phyloP scores from a whole-genome alignment of 2,329 filamentous ascomycete species.

The Alternaria metachromatica region DNA sequence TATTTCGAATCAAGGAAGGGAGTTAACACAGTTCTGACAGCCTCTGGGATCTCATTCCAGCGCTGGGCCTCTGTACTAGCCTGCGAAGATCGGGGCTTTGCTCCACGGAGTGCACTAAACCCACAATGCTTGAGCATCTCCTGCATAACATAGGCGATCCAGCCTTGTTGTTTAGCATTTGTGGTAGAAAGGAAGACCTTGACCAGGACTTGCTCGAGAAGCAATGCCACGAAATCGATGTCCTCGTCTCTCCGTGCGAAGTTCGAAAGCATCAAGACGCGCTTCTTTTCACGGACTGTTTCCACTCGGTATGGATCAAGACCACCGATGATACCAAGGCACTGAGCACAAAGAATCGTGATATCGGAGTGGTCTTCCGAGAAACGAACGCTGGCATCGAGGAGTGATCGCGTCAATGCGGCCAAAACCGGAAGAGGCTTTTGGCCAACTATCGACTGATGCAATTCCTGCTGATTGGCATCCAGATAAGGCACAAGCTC shows the following conservation, averaged over 20 bases:
- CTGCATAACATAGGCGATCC: slow-evolving; percentile 94
- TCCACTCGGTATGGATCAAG: slow-evolving; percentile 91
- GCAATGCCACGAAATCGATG: slow-evolving; percentile 82
- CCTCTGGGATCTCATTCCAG: slow-evolving; percentile 80
- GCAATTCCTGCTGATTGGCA: slow-evolving; percentile 76
- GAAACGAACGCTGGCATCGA: slow-evolving; percentile 86
- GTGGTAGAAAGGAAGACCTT: slow-evolving; percentile 90
- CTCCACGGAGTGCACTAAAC: slow-evolving; percentile 64
- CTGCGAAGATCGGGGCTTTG: slow-evolving; percentile 61
- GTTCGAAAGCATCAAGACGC: slow-evolving; percentile 87
- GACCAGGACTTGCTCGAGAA: slow-evolving; percentile 86
- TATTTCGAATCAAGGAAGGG: slow-evolving; percentile 90
- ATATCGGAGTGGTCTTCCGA: slow-evolving; percentile 72
- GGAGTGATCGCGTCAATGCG: slow-evolving; percentile 74
- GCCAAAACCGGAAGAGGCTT: slow-evolving; percentile 79
- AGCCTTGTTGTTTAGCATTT: slow-evolving; percentile 86
- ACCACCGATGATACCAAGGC: slow-evolving; percentile 87
- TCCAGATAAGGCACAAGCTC: slow-evolving; percentile 80
- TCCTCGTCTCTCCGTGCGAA: slow-evolving; percentile 80
- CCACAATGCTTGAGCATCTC: slow-evolving; percentile 81
- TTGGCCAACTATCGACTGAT: slow-evolving; percentile 80
- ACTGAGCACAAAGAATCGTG: slow-evolving; percentile 75
- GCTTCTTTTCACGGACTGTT: slow-evolving; percentile 74
- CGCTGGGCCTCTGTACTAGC: slow-evolving; percentile 68
- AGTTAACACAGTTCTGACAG: slow-evolving; percentile 78